Conservation (phyloP, 208 protist genomes). For the Trypanosoma caninum region DNA sequence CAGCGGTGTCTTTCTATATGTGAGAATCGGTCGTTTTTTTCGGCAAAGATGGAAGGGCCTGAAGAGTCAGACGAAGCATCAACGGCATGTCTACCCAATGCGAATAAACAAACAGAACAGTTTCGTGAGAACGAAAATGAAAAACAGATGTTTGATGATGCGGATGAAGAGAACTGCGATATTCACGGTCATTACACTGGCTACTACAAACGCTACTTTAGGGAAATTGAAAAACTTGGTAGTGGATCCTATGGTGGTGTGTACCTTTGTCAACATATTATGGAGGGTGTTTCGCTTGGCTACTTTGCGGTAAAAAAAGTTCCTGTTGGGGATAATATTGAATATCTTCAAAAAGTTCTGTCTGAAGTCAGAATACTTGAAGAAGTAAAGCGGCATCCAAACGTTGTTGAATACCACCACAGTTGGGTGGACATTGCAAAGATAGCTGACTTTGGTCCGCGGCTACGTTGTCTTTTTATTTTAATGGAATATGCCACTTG, state of each 20-base stretch:
- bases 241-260: conserved; percentile 85
- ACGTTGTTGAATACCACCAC: conserved; percentile 90
- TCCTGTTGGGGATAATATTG: conserved; percentile 75
- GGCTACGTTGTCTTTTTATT: conserved; percentile 85
- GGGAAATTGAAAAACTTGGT: conserved; percentile 77
- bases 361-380: conserved; percentile 84
- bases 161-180: not conserved
- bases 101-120: no score
- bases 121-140: no score
- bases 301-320: conserved; percentile 91
- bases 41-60: no score
- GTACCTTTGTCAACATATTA: conserved; percentile 82
- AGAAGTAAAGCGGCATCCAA: conserved; percentile 80
- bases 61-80: not conserved
- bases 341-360: conserved; percentile 80
- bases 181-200: conserved; percentile 24
- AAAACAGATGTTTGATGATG: not conserved
- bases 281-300: conserved; percentile 76
- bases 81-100: no score
- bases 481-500: conserved; percentile 89
- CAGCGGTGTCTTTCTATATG: conserved; percentile 41
- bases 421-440: conserved; percentile 85
- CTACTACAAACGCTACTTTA: conserved; percentile 85
- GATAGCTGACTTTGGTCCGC: conserved; percentile 87
- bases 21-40: conserved; percentile 18